phyloP scores from a whole-genome alignment of 305 asterid genomes.

The Fraxinus ornus region DNA sequence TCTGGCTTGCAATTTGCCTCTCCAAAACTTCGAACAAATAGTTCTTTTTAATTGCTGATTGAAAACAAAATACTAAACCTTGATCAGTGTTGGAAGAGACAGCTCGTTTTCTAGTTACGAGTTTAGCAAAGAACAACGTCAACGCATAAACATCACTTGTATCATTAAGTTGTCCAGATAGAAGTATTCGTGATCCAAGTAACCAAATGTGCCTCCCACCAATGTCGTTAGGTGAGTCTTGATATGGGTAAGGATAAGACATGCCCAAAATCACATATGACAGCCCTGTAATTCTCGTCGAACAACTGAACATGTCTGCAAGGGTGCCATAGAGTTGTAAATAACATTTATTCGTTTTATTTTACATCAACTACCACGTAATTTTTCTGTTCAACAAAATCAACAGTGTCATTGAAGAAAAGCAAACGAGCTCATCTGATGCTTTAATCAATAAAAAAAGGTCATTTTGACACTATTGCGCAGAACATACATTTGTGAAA shows the following conservation, averaged over 20 bases:
- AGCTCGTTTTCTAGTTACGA: background rate
- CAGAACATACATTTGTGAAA: background rate
- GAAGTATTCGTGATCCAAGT: no score
- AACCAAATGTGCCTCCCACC: no score
- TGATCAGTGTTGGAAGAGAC: background rate
- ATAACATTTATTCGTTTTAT: background rate
- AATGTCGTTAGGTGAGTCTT: background rate
- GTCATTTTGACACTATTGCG: background rate
- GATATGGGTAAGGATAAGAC: background rate
- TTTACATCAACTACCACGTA: background rate
- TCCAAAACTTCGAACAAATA: no score
- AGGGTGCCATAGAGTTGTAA: background rate
- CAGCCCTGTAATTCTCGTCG: background rate
- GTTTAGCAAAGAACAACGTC: no score
- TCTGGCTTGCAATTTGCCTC: background rate
- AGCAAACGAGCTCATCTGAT: background rate
- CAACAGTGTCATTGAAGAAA: background rate
- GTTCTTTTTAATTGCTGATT: background rate
- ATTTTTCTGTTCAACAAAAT: background rate
- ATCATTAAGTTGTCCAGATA: no score
- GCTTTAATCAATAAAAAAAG: background rate
- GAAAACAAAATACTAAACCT: background rate
- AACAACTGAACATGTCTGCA: background rate
- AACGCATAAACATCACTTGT: no score
- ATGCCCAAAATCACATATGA: background rate